These are phyloP conservation scores for Paraphysoderma sedebokerense DNA, from an alignment of 371 early-diverging fungal species.

Conservation along the genomic window DNA sequence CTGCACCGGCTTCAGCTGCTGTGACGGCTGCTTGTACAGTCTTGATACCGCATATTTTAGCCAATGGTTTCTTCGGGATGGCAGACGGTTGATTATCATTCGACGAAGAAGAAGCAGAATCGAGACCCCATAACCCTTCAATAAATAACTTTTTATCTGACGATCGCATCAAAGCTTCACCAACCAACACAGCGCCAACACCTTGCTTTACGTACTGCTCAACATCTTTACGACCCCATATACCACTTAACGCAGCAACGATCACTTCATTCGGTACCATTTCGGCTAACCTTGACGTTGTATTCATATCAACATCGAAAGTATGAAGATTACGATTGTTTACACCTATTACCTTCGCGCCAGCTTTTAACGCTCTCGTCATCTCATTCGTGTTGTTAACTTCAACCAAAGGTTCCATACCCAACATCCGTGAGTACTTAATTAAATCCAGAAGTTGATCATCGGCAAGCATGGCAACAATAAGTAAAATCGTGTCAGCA, in stretches of 20 bases:
- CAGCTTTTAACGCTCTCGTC: slow-evolving; percentile 59
- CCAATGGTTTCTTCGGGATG: slow-evolving; percentile 17
- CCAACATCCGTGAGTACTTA: slow-evolving; percentile 46
- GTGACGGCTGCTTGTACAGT: slow-evolving; percentile 59
- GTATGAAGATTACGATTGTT: slow-evolving; percentile 93
- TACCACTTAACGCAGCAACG: slow-evolving; percentile 79
- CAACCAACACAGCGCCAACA: slow-evolving; percentile 74
- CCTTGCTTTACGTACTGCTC: slow-evolving; percentile 43
- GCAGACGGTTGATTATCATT: neutral
- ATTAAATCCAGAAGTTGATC: slow-evolving; percentile 40
- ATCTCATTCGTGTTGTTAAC: slow-evolving; percentile 83
- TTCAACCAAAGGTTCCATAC: slow-evolving; percentile 96
- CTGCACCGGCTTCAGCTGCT: slow-evolving; percentile 66
- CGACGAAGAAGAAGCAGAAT: slow-evolving; percentile 1
- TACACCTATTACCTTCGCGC: slow-evolving; percentile 81
- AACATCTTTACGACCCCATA: slow-evolving; percentile 67
- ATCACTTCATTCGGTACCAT: slow-evolving; percentile 54
- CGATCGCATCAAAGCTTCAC: slow-evolving; percentile 88
- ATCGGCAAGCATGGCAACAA: slow-evolving; percentile 83
- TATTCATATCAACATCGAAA: slow-evolving; percentile 81
- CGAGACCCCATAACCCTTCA: slow-evolving; percentile 25
- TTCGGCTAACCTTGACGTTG: slow-evolving; percentile 54
- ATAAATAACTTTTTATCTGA: slow-evolving; percentile 56
- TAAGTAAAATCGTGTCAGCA: slow-evolving; percentile 85
- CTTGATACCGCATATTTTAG: slow-evolving; percentile 84